Conservation (phyloP, 2,329 filamentous ascomycete genomes). For the Mollisiaceae sp. region DNA sequence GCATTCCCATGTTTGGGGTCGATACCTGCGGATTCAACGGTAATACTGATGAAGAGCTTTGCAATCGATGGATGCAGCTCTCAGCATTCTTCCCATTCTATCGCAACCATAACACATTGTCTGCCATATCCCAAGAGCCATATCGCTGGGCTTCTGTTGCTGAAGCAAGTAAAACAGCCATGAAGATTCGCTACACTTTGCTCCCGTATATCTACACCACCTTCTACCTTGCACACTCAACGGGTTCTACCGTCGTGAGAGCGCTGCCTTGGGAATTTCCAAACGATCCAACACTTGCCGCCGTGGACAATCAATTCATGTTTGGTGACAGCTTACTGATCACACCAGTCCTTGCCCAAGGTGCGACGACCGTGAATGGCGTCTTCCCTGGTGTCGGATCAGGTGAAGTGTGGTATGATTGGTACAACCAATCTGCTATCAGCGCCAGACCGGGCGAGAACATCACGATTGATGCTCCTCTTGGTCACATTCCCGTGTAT, state of each 20-base stretch:
- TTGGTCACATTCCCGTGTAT: conserved; percentile 74
- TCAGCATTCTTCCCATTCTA: conserved; percentile 80
- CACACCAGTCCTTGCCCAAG: conserved; percentile 69
- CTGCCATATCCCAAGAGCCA: conserved; percentile 69
- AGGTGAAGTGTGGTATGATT: conserved; percentile 75
- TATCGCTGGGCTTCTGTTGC: conserved; percentile 72
- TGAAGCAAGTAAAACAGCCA: conserved; percentile 67
- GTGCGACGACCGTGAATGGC: conserved; percentile 64
- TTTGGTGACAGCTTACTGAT: conserved; percentile 70
- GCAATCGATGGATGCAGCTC: conserved; percentile 75
- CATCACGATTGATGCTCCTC: conserved; percentile 62
- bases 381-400: conserved; percentile 70
- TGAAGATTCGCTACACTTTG: conserved; percentile 72
- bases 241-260: conserved; percentile 73
- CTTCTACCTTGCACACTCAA: conserved; percentile 68
- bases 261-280: conserved; percentile 78
- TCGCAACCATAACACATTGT: conserved; percentile 73
- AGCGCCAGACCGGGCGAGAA: conserved; percentile 58
- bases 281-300: conserved; percentile 68
- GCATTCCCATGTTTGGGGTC: conserved; percentile 77
- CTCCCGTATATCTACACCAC: conserved; percentile 80
- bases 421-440: conserved; percentile 71
- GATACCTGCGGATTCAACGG: conserved; percentile 74
- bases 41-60: conserved; percentile 72
- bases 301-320: conserved; percentile 74